Conservation (phyloP, 2,329 filamentous ascomycete genomes). For the Xylaria sp. region DNA sequence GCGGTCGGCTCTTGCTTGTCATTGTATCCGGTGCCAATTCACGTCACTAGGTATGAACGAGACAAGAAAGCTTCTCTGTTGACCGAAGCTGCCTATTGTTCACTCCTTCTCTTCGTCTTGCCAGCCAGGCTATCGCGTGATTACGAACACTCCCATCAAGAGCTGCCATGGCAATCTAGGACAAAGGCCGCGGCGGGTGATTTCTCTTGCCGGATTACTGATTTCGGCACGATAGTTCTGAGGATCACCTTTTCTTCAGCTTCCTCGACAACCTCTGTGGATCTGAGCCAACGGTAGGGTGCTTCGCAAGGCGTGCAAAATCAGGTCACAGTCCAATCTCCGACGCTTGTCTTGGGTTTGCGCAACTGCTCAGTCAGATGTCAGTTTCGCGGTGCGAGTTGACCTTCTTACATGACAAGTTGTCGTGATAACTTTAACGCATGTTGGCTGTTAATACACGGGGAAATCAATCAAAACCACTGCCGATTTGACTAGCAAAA, state of each 20-base stretch:
- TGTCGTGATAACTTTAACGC: constrained; percentile 25
- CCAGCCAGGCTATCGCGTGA: constrained; percentile 14
- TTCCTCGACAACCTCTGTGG: constrained; percentile 15
- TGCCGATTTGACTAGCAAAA: constrained; percentile 92
- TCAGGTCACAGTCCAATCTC: constrained; percentile 28
- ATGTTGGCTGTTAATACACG: constrained; percentile 22
- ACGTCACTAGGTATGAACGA: constrained; percentile 9
- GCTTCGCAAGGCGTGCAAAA: constrained; percentile 30
- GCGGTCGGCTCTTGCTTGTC: constrained; percentile 6
- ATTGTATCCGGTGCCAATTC: constrained; percentile 14
- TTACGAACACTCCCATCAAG: constrained; percentile 12
- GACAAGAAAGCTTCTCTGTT: constrained; percentile 2
- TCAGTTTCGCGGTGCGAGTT: constrained; percentile 25
- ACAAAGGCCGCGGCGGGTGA: constrained; percentile 9
- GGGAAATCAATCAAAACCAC: constrained; percentile 51
- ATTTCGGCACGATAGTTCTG: constrained; percentile 12
- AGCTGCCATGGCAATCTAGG: constrained; percentile 9
- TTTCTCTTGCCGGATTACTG: constrained; percentile 14
- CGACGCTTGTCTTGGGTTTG: constrained; percentile 24
- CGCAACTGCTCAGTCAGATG: constrained; percentile 27
- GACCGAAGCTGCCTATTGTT: constrained; percentile 15
- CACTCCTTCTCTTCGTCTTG: constrained; percentile 15
- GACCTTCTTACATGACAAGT: constrained; percentile 25
- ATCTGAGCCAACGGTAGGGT: constrained; percentile 17
- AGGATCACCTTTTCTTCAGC: constrained; percentile 12